Base-by-base conservation (phyloP, 2,329 filamentous ascomycete genomes). In the Colletotrichum sp. region DNA sequence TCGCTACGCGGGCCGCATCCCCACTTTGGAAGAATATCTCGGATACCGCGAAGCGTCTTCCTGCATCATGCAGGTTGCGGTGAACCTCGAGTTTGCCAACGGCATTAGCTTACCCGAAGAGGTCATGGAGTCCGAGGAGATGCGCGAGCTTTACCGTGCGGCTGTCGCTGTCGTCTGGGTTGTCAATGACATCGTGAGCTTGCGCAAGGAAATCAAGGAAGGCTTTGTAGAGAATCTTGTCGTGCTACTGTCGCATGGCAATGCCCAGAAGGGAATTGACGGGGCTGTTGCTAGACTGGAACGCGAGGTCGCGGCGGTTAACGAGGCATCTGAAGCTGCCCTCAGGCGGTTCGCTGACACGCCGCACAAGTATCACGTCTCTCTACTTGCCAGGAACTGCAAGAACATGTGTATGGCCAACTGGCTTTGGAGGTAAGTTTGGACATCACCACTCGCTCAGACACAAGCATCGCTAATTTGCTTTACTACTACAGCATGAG, bases 331-430 rank as follows among this genome's bases (percentile, higher is more conserved):
- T 6, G 63, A 67, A 4, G 55, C 63, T 6, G 63, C 52, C 4
- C 9, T 4, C 9, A n/a, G 9, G 6, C 52, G 63, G 1, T 75
- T 72, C 6, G 55, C 55, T 3, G 38, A 48, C 7, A 67, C 69
- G n/a, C 55, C 69, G 2, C 26, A 75, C 30, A 28, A 30, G 12
- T 8, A 61, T 18, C 24, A 75, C 16, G 57, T 72, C 5, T 24
- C 38, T 2, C 24, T 72, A 21, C 57, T 75, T 16, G 38, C 32
- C 2, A 75, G 26, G 21, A 75, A 75, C 55, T 75, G 69, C 63
- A 75, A 72, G 55, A 75, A 67, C 12, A 75, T 75, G 73, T 67
- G 68, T 7, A 75, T 72, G 73, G 57, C 63, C 8, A 67, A 67
- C 32, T 72, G 73, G 69, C 38, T 75, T 9, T 75, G 73, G 69